phyloP scores from a whole-genome alignment of 2,329 filamentous ascomycete species.

The Macroventuria anomochaeta region DNA sequence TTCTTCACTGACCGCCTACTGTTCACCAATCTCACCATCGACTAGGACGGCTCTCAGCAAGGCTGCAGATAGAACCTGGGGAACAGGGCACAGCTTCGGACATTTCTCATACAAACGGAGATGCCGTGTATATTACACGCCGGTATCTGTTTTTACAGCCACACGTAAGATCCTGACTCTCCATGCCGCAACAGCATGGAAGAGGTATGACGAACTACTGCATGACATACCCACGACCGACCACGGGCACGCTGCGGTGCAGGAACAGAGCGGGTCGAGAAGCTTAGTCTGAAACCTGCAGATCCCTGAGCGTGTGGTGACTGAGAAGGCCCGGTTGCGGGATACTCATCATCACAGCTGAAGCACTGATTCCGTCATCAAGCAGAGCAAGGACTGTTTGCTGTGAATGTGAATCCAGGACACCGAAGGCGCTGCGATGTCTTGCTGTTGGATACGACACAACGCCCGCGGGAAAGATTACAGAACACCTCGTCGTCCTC shows the following conservation, averaged over 20 bases:
- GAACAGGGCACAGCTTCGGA: not conserved
- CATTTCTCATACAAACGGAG: not conserved
- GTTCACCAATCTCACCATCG: not conserved
- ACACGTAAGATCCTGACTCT: slow-evolving; percentile 2
- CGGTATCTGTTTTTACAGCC: not conserved
- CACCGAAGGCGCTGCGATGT: slow-evolving; percentile 2
- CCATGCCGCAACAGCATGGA: not conserved
- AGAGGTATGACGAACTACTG: slow-evolving; percentile 3
- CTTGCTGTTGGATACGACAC: not conserved
- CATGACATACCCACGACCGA: slow-evolving; percentile 10
- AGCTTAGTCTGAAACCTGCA: slow-evolving; percentile 1
- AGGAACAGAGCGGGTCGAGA: slow-evolving; percentile 13
- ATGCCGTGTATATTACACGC: slow-evolving; percentile 1
- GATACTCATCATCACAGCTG: not conserved
- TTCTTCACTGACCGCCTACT: not conserved
- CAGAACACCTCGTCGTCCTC: not conserved
- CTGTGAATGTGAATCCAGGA: slow-evolving; percentile 1
- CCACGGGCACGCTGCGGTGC: not conserved
- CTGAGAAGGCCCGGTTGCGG: slow-evolving; percentile 8
- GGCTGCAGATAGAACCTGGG: slow-evolving; percentile 1
- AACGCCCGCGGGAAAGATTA: not conserved
- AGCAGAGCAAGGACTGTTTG: not conserved
- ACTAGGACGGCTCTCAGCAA: not conserved
- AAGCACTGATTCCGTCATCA: slow-evolving; percentile 1
- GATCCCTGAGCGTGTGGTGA: not conserved